Evolutionary conservation across 148 eudicot species (phyloP).

Genomic region (Camellia sinensis): DNA sequence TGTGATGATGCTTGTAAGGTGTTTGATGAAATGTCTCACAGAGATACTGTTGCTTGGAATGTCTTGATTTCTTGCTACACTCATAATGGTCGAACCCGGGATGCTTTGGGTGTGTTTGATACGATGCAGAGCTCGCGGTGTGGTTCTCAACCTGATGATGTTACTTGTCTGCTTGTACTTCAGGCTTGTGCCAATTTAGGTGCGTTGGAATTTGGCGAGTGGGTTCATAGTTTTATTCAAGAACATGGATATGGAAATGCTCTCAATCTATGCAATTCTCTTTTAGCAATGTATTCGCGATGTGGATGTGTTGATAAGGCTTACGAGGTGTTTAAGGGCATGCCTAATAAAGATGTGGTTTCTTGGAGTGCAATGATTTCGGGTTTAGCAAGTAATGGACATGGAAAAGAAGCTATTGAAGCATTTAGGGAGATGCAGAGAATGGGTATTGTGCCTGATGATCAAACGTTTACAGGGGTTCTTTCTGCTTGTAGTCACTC

Average conservation of each 20-base stretch:
- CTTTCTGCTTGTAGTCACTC: slow-evolving; percentile 63
- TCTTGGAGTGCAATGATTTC: slow-evolving; percentile 66
- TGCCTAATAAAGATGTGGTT: slow-evolving; percentile 38
- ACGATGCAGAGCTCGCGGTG: slow-evolving; percentile 28
- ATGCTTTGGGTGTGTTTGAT: slow-evolving; percentile 48
- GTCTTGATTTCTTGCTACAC: slow-evolving; percentile 51
- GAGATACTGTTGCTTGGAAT: slow-evolving; percentile 62
- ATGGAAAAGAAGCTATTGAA: slow-evolving; percentile 48
- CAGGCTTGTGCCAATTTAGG: slow-evolving; percentile 59
- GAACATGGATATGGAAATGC: slow-evolving; percentile 35
- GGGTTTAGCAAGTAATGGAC: slow-evolving; percentile 59
- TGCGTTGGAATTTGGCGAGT: slow-evolving; percentile 50
- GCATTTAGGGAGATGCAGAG: slow-evolving; percentile 52
- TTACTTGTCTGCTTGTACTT: slow-evolving; percentile 61
- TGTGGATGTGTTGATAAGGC: slow-evolving; percentile 60
- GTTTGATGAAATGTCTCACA: slow-evolving; percentile 58
- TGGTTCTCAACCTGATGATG: slow-evolving; percentile 53
- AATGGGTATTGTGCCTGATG: slow-evolving; percentile 48
- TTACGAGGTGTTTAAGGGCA: slow-evolving; percentile 41
- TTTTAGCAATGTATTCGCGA: slow-evolving; percentile 50
- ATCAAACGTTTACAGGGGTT: slow-evolving; percentile 50
- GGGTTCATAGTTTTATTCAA: slow-evolving; percentile 38
- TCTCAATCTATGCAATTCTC: slow-evolving; percentile 43
- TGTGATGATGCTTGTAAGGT: slow-evolving; percentile 49
- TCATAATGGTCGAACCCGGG: slow-evolving; percentile 45